These are phyloP conservation scores for Phytopythium oedochilum DNA, from an alignment of 352 stramenopile genomes.

Conservation along the genomic window DNA sequence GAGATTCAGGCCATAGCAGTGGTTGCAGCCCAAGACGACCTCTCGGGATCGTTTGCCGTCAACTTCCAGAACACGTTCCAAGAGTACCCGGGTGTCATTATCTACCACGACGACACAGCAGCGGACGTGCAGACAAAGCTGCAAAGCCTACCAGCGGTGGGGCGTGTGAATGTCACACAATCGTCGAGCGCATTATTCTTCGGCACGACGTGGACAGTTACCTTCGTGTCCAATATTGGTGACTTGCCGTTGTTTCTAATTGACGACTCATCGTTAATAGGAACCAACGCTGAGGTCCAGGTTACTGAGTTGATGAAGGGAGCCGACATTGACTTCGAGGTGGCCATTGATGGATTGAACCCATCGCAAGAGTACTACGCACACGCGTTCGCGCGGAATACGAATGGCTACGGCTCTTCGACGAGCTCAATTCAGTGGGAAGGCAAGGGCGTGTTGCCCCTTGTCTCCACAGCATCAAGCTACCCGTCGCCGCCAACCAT, in stretches of 20 bases:
- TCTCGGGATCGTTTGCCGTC: slow-evolving; percentile 52
- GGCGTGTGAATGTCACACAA: slow-evolving; percentile 55
- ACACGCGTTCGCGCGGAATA: slow-evolving; percentile 56
- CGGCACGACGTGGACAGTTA: slow-evolving; percentile 62
- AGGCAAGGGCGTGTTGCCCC: slow-evolving; percentile 47
- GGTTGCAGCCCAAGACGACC: slow-evolving; percentile 24
- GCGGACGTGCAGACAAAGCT: slow-evolving; percentile 71
- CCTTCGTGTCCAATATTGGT: slow-evolving; percentile 65
- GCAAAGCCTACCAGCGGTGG: slow-evolving; percentile 56
- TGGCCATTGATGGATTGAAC: slow-evolving; percentile 42
- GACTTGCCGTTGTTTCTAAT: slow-evolving; percentile 55
- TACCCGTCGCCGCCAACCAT: slow-evolving; percentile 34
- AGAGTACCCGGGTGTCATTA: slow-evolving; percentile 30
- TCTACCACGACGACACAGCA: slow-evolving; percentile 71
- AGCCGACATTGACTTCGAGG: slow-evolving; percentile 56
- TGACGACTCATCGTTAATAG: slow-evolving; percentile 27
- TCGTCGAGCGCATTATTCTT: slow-evolving; percentile 27
- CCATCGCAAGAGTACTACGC: slow-evolving; percentile 51
- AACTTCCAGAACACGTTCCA: slow-evolving; percentile 58
- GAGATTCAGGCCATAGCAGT: slow-evolving; percentile 66
- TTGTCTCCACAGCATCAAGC: slow-evolving; percentile 31
- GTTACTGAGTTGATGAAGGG: slow-evolving; percentile 59
- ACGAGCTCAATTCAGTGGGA: slow-evolving; percentile 54
- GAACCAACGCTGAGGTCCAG: slow-evolving; percentile 31
- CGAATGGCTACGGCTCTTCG: slow-evolving; percentile 58